A percentile compares a stretch with the other conserved stretches of the same genome.
phyloP scores from a whole-genome alignment of 352 stramenopile species.

The Phytopythium aichiense region DNA sequence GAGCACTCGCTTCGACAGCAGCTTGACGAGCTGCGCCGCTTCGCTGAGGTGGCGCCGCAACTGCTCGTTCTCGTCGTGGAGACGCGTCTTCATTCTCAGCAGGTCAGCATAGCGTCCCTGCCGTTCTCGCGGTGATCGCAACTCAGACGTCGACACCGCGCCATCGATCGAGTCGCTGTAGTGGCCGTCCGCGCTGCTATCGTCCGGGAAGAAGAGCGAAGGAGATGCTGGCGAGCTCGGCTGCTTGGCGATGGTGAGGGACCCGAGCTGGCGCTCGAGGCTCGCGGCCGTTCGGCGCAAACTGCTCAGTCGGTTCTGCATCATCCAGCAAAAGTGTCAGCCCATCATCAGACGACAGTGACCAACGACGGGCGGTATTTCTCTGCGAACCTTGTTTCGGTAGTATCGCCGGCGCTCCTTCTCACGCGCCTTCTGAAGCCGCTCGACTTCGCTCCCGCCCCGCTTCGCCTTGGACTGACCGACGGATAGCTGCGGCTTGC shows the following conservation, averaged over 20 bases:
- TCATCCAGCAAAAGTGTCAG: not conserved
- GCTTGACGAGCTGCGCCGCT: constrained; percentile 5
- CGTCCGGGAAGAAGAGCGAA: not conserved
- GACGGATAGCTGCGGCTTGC: not conserved
- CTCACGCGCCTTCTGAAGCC: constrained; percentile 13
- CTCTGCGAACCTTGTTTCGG: constrained; percentile 13
- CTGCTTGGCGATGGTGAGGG: not conserved
- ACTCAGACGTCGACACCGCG: not conserved
- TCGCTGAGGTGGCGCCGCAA: constrained; percentile 21
- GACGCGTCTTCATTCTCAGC: not conserved
- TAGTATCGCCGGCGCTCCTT: constrained; percentile 31
- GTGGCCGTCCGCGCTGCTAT: not conserved
- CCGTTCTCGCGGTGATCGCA: not conserved
- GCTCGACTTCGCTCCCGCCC: not conserved
- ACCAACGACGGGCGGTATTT: too few relatives aligned
- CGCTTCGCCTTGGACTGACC: not conserved
- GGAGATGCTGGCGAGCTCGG: not conserved
- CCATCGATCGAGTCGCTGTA: not conserved
- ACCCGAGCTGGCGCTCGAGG: not conserved
- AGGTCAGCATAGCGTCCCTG: not conserved
- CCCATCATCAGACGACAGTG: not conserved
- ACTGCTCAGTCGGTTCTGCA: not conserved
- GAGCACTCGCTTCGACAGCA: constrained; percentile 21
- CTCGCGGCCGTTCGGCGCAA: not conserved
- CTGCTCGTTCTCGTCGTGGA: constrained; percentile 22